Evolutionary conservation across 2,329 filamentous ascomycete species (phyloP), one percentile per base, ranked within the genome.

Genomic region (Sclerotinia borealis): DNA sequence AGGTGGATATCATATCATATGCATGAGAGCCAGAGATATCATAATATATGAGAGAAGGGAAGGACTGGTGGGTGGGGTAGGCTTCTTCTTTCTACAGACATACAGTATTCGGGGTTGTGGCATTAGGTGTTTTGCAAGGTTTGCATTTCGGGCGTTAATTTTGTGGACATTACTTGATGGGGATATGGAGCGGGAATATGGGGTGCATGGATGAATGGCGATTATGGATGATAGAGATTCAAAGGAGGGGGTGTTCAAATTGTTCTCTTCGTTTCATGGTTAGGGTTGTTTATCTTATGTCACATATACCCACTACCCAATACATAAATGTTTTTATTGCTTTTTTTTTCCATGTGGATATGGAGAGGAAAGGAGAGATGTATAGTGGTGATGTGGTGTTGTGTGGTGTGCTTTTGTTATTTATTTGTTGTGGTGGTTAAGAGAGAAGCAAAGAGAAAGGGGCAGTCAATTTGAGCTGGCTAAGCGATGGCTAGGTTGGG

Each of bases 141-240:
- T 58, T 45, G 54, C 39, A 58, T 58, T 25, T 41, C 31, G n/a
- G 54, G 54, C 54, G 54, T 58, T 45, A 25, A 45, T 8, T n/a
- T 36, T 13, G n/a, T n/a, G 11, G 54, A 13, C 29, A 34, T 45
- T 58, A 13, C 54, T 25, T 58, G 39, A 19, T 45, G 54, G 54
- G 39, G n/a, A 47, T 47, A 25, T 19, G 54, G 39, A 58, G 54
- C 36, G 29, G 55, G n/a, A 59, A 36, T 25, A 49, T 34, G 41
- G 31, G 13, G 27, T 19, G 43, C 34, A 54, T 39, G 36, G 56
- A 49, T 37, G 34, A 10, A 37, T n/a, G 41, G 56, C 27, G 29
- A 59, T 41, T 10, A 55, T 31, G 37, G n/a, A 43, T 58, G 19
- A 36, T 58, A 58, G 54, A 45, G n/a, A 25, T 58, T 58, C 17